Evolutionary conservation across 2,329 filamentous ascomycete genomes (phyloP).

Genomic region (Xylariales sp.): DNA sequence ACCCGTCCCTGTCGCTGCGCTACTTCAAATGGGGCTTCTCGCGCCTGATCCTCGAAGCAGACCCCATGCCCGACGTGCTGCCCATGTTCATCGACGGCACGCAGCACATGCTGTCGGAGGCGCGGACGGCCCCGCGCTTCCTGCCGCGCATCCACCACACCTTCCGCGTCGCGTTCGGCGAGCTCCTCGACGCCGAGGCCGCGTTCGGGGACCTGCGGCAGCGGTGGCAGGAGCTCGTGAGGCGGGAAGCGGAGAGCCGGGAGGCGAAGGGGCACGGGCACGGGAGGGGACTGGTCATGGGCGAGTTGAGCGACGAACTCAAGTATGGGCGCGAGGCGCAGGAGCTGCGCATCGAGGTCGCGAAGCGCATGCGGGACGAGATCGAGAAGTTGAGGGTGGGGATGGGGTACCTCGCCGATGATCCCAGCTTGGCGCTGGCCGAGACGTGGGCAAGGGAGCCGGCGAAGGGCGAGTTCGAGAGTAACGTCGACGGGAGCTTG

Average conservation of each 20-base stretch:
- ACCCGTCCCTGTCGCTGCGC: slow-evolving; percentile 70
- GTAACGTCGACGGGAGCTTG: slow-evolving; percentile 49
- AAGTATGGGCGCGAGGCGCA: slow-evolving; percentile 71
- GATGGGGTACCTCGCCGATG: slow-evolving; percentile 73
- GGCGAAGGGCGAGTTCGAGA: slow-evolving; percentile 43
- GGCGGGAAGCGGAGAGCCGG: slow-evolving; percentile 23
- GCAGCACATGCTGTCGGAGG: slow-evolving; percentile 83
- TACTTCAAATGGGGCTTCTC: slow-evolving; percentile 99
- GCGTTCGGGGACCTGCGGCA: slow-evolving; percentile 73
- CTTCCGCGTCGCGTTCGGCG: slow-evolving; percentile 73
- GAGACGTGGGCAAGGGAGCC: slow-evolving; percentile 70
- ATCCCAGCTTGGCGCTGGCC: slow-evolving; percentile 69
- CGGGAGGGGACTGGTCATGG: slow-evolving; percentile 40
- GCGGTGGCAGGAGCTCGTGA: slow-evolving; percentile 67
- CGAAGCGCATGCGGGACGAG: slow-evolving; percentile 70
- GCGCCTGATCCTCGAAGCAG: slow-evolving; percentile 82
- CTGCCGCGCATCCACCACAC: slow-evolving; percentile 69
- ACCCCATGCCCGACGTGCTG: slow-evolving; percentile 81
- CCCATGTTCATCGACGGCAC: slow-evolving; percentile 94
- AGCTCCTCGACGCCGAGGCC: slow-evolving; percentile 66
- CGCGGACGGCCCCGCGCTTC: slow-evolving; percentile 72
- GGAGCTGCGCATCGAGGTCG: slow-evolving; percentile 73
- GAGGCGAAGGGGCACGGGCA: slow-evolving; percentile 34
- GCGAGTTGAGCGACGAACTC: slow-evolving; percentile 63
- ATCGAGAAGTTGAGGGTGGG: slow-evolving; percentile 71